Conservation (phyloP, 2,329 filamentous ascomycete genomes). For the Aspergillus ochraceoroseus region DNA sequence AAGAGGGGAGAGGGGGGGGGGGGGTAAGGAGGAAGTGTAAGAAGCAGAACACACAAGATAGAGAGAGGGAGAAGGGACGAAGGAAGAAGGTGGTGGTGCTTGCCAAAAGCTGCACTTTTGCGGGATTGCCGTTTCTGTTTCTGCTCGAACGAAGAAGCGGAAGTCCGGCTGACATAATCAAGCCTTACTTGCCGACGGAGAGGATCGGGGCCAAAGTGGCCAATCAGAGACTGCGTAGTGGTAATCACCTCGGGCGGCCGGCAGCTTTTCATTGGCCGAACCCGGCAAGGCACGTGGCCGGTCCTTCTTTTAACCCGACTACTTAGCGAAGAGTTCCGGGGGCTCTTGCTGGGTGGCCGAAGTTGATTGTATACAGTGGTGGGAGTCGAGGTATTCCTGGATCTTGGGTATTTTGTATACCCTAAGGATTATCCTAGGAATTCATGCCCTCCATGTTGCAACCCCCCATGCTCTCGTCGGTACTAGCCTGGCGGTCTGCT, state of each 20-base stretch:
- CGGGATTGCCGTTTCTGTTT: slow-evolving; percentile 25
- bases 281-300: slow-evolving; percentile 29
- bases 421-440: too few relatives aligned
- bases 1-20: slow-evolving; percentile 21
- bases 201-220: slow-evolving; percentile 28
- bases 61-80: slow-evolving; percentile 16
- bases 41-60: slow-evolving; percentile 16
- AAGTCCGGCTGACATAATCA: slow-evolving; percentile 37
- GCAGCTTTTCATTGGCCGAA: slow-evolving; percentile 28
- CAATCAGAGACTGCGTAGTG: slow-evolving; percentile 33
- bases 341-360: slow-evolving; percentile 3
- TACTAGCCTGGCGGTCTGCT: too few relatives aligned
- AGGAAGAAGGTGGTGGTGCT: slow-evolving; percentile 18
- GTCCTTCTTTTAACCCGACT: slow-evolving; percentile 26
- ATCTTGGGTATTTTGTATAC: too few relatives aligned
- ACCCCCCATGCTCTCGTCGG: too few relatives aligned
- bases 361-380: too few relatives aligned
- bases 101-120: slow-evolving; percentile 26
- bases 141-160: slow-evolving; percentile 22
- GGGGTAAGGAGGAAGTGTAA: slow-evolving; percentile 21
- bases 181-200: slow-evolving; percentile 33
- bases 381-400: too few relatives aligned
- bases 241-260: slow-evolving; percentile 38
- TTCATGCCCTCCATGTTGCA: too few relatives aligned
- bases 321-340: slow-evolving; percentile 23